Conservation (phyloP, 2,329 filamentous ascomycete species). For the Annulohypoxylon truncatum region DNA sequence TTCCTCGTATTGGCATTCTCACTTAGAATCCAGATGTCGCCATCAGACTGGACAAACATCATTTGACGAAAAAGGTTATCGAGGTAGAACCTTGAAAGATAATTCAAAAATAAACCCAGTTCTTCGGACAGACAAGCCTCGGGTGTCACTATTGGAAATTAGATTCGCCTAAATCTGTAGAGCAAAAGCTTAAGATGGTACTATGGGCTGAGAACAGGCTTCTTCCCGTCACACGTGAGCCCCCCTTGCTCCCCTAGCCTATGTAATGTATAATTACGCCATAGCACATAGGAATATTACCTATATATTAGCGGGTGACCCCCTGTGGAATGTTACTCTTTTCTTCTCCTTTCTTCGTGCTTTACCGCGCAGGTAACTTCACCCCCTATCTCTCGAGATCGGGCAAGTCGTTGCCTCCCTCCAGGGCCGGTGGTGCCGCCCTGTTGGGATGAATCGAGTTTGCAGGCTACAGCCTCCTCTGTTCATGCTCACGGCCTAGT, state of each 20-base stretch:
- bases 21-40: neutral
- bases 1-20: slow-evolving; percentile 14
- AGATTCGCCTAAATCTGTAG: slow-evolving; percentile 11
- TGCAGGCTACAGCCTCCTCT: slow-evolving; percentile 29
- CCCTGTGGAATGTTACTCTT: neutral
- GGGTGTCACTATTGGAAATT: neutral
- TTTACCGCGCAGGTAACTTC: slow-evolving; percentile 44
- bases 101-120: neutral
- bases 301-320: slow-evolving; percentile 16
- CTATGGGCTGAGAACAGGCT: slow-evolving; percentile 18
- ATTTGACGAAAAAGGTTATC: neutral
- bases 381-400: slow-evolving; percentile 47
- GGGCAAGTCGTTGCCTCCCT: slow-evolving; percentile 47
- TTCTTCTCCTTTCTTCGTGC: slow-evolving; percentile 25
- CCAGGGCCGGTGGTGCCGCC: slow-evolving; percentile 32
- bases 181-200: slow-evolving; percentile 8
- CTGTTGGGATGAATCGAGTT: slow-evolving; percentile 32
- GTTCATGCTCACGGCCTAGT: slow-evolving; percentile 30
- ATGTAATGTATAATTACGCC: slow-evolving; percentile 25
- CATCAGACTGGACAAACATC: slow-evolving; percentile 8
- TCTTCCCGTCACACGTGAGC: slow-evolving; percentile 14
- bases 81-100: neutral
- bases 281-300: slow-evolving; percentile 18
- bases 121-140: slow-evolving; percentile 1
- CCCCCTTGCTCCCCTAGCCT: slow-evolving; percentile 20